Evolutionary conservation across 768 basidiomycete genomes (phyloP), one percentile per base, ranked within the genome.

Genomic region (Termitomyces sp.): DNA sequence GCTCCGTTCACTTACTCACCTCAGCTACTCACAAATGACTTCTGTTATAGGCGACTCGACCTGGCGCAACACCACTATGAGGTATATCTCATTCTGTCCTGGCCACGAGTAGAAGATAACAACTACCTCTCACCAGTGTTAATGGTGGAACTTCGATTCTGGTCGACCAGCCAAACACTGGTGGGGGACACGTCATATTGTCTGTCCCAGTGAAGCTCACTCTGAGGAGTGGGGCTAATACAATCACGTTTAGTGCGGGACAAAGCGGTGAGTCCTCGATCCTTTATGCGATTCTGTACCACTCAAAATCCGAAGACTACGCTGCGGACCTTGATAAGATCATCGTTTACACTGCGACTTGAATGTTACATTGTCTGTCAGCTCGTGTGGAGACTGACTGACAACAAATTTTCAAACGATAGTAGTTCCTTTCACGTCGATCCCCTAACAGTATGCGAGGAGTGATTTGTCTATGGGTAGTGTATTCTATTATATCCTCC

Each of bases 241-340:
- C 78, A 10, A 74, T 85, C 60, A 78, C 78, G 0, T 70, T 85
- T 61, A 74, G 74, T 18, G 68, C 78, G 3, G 74, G 74, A 24
- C 82, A 85, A 67, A 74, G 66, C 55, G 82, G 79, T 84, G 64
- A 69, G 81, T 71, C 14, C 5, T 9, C 20, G 18, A 24, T 9
- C 22, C 16, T 36, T 8, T 7, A 7, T 16, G 2, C 45, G 28
- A 32, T 54, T 54, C 22, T 55, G 20, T 48, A 14, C 20, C 28
- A 18, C 26, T 40, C 3, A 52, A 38, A n/a, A 32, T 36, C 28
- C 13, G 11, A 40, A 83, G 82, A 72, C 62, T 85, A 79, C 66
- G 84, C 82, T 14, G 84, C 73, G 11, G 83, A 85, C 62, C 71
- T 85, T 40, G 83, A 85, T 69, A 83, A 78, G 69, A 82, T 85